Conservation (phyloP, 2,329 filamentous ascomycete species). For the Raffaelea albimanens region DNA sequence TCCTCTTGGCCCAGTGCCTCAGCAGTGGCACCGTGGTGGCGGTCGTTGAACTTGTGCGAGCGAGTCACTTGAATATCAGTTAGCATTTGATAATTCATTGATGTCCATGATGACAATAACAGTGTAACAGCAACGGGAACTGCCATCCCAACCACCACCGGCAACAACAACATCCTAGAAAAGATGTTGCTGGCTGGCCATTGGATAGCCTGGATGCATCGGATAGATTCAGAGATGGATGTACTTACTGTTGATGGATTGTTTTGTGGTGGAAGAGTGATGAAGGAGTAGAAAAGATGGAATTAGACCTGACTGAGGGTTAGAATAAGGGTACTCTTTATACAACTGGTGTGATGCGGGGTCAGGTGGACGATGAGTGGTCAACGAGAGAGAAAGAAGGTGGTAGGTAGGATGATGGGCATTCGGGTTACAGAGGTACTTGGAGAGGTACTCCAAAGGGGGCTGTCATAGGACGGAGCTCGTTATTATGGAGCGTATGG, state of each 20-base stretch:
- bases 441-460: too few relatives aligned
- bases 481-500: too few relatives aligned
- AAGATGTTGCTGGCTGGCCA: neutral
- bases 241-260: neutral
- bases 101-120: too few relatives aligned
- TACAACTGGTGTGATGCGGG: neutral
- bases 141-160: too few relatives aligned
- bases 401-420: too few relatives aligned
- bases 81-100: too few relatives aligned
- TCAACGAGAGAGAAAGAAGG: neutral
- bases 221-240: neutral
- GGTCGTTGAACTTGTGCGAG: slow-evolving; percentile 91
- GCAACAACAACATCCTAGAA: too few relatives aligned
- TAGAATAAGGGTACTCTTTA: neutral
- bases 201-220: neutral
- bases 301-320: neutral
- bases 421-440: too few relatives aligned
- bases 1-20: slow-evolving; percentile 58
- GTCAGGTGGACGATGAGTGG: neutral
- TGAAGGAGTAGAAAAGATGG: neutral
- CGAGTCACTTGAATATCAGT: slow-evolving; percentile 67
- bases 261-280: neutral
- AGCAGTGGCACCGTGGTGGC: slow-evolving; percentile 72
- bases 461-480: too few relatives aligned
- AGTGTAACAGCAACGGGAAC: too few relatives aligned